These are phyloP conservation scores for Schwanniomyces vanrijiae DNA, from an alignment of 805 yeast species.

Conservation along the genomic window DNA sequence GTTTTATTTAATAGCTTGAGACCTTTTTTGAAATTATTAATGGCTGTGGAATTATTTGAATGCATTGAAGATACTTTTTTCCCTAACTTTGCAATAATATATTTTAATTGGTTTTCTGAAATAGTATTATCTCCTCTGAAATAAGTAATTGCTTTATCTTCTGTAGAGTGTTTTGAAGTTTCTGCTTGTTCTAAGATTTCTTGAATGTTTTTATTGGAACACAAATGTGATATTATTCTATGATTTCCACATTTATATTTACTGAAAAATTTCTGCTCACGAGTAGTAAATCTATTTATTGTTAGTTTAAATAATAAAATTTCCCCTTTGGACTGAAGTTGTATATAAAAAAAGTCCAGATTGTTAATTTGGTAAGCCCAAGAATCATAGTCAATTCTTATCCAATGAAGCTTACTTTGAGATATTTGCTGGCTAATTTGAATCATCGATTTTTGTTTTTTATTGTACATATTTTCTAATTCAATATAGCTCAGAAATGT, in stretches of 20 bases:
- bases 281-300: slow-evolving; percentile 12
- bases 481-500: slow-evolving; percentile 41
- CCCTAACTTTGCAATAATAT: slow-evolving; percentile 9
- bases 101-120: slow-evolving; percentile 14
- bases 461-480: slow-evolving; percentile 10
- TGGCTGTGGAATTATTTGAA: slow-evolving; percentile 4
- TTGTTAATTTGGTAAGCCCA: slow-evolving; percentile 27
- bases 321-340: slow-evolving; percentile 3
- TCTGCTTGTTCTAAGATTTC: slow-evolving; percentile 19
- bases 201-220: slow-evolving; percentile 10
- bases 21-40: slow-evolving; percentile 7
- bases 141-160: neutral
- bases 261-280: slow-evolving; percentile 14
- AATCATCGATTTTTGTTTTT: slow-evolving; percentile 9
- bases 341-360: slow-evolving; percentile 7
- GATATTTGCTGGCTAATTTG: slow-evolving; percentile 14
- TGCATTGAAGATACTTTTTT: slow-evolving; percentile 9
- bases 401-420: slow-evolving; percentile 19
- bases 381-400: slow-evolving; percentile 29
- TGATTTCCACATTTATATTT: slow-evolving; percentile 19
- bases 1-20: slow-evolving; percentile 9
- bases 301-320: slow-evolving; percentile 11
- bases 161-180: slow-evolving; percentile 2
- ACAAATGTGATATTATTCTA: slow-evolving; percentile 5
- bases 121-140: slow-evolving; percentile 3